phyloP scores from a whole-genome alignment of 192 early-diverging fungal species.

The Coemansia erecta region DNA sequence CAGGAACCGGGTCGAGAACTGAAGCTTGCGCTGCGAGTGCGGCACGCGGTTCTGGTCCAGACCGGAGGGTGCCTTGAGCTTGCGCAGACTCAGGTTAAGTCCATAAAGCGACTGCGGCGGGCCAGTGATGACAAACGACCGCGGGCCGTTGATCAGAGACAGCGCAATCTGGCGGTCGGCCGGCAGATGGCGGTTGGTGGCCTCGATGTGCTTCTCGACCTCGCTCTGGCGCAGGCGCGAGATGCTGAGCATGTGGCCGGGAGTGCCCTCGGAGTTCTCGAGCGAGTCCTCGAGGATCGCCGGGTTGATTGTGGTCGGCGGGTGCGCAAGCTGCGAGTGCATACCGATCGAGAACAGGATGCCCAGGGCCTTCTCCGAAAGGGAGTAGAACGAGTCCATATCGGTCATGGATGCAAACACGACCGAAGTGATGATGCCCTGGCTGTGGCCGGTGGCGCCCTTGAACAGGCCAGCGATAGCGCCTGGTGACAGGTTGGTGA shows the following conservation, averaged over 20 bases:
- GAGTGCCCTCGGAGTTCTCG: slow-evolving; percentile 84
- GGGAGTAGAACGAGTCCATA: slow-evolving; percentile 74
- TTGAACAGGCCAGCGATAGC: slow-evolving; percentile 59
- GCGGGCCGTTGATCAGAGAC: slow-evolving; percentile 88
- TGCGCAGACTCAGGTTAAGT: slow-evolving; percentile 86
- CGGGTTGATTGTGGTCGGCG: slow-evolving; percentile 78
- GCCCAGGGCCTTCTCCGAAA: slow-evolving; percentile 82
- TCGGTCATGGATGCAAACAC: slow-evolving; percentile 83
- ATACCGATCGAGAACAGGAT: slow-evolving; percentile 88
- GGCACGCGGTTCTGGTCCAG: slow-evolving; percentile 88
- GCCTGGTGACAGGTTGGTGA: slow-evolving; percentile 59
- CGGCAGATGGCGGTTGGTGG: slow-evolving; percentile 83
- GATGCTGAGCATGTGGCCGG: slow-evolving; percentile 89
- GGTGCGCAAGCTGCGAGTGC: slow-evolving; percentile 78
- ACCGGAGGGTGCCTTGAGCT: slow-evolving; percentile 82
- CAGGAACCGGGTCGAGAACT: slow-evolving; percentile 89
- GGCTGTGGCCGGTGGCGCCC: slow-evolving; percentile 87
- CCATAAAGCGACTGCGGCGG: slow-evolving; percentile 89
- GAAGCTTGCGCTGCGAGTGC: slow-evolving; percentile 83
- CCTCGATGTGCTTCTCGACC: slow-evolving; percentile 80
- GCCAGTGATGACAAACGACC: slow-evolving; percentile 85
- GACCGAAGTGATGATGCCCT: slow-evolving; percentile 90
- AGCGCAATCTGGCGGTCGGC: slow-evolving; percentile 80
- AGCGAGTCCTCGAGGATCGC: slow-evolving; percentile 88
- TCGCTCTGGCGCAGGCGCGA: slow-evolving; percentile 78